Conservation (phyloP, 345 rosid genomes). For the Hibiscus tridactylites region DNA sequence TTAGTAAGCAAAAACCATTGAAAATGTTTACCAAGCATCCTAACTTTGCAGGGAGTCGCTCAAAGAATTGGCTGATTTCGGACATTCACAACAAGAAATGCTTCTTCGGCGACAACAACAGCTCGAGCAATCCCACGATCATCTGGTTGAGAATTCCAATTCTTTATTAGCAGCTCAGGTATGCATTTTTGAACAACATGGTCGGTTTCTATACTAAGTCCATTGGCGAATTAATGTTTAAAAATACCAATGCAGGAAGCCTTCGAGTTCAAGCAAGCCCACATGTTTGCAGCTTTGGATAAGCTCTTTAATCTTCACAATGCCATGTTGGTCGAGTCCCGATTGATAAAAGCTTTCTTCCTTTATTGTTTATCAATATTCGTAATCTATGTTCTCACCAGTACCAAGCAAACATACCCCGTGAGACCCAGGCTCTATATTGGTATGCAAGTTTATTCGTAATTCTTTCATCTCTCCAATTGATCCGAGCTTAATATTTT, state of each 20-base stretch:
- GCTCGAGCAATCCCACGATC: slow-evolving; percentile 55
- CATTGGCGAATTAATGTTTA: background rate
- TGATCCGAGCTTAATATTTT: background rate
- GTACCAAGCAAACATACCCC: slow-evolving; percentile 78
- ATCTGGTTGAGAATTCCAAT: slow-evolving; percentile 50
- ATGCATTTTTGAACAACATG: background rate
- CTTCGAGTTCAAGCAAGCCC: background rate
- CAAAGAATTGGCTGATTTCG: slow-evolving; percentile 46
- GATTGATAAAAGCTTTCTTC: background rate
- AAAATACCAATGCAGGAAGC: background rate
- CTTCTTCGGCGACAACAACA: slow-evolving; percentile 47
- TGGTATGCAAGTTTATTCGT: slow-evolving; percentile 27
- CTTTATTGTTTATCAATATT: slow-evolving; percentile 20
- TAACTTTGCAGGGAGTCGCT: slow-evolving; percentile 33
- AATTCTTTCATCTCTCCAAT: too few species aligned
- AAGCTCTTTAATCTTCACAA: background rate
- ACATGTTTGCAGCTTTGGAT: background rate
- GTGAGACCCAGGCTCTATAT: slow-evolving; percentile 66
- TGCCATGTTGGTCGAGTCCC: background rate
- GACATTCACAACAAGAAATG: slow-evolving; percentile 55
- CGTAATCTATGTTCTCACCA: slow-evolving; percentile 71
- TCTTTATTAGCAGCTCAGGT: slow-evolving; percentile 76
- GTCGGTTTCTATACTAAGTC: background rate
- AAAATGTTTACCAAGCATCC: too few species aligned
- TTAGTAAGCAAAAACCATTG: too few species aligned